These are phyloP conservation scores for Erodium texanum DNA, from an alignment of 441 rosid species.

Conservation along the genomic window DNA sequence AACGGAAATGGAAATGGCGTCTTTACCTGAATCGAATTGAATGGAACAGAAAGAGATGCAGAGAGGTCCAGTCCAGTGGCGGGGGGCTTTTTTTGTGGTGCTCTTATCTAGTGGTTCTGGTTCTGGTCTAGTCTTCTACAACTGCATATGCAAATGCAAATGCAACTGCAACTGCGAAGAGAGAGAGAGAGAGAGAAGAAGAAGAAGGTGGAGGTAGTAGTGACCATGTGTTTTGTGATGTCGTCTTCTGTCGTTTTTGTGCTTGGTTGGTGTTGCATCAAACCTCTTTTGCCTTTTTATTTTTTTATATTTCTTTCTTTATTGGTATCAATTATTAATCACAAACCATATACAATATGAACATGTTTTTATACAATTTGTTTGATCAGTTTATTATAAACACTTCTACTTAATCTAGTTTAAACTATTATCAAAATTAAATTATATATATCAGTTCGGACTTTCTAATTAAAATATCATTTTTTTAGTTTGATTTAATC, in stretches of 20 bases:
- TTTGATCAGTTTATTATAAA: too few relatives aligned
- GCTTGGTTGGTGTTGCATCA: neutral
- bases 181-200: neutral
- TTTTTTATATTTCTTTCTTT: neutral
- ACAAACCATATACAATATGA: too few relatives aligned
- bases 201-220: neutral
- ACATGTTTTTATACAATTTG: too few relatives aligned
- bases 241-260: slow-evolving; percentile 1
- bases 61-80: too few relatives aligned
- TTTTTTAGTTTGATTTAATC: too few relatives aligned
- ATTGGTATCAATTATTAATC: too few relatives aligned
- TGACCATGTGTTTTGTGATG: neutral
- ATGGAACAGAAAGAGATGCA: neutral
- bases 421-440: too few relatives aligned
- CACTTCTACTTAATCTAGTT: too few relatives aligned
- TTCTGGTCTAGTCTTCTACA: neutral
- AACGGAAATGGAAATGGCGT: neutral
- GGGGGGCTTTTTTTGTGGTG: too few relatives aligned
- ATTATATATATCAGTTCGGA: too few relatives aligned
- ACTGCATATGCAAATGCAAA: neutral
- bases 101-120: too few relatives aligned
- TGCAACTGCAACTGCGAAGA: neutral
- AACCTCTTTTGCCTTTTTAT: neutral
- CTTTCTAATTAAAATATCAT: too few relatives aligned
- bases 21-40: neutral